Conservation (phyloP, 129 eudicot species). For the Chrysanthemum makinoi region DNA sequence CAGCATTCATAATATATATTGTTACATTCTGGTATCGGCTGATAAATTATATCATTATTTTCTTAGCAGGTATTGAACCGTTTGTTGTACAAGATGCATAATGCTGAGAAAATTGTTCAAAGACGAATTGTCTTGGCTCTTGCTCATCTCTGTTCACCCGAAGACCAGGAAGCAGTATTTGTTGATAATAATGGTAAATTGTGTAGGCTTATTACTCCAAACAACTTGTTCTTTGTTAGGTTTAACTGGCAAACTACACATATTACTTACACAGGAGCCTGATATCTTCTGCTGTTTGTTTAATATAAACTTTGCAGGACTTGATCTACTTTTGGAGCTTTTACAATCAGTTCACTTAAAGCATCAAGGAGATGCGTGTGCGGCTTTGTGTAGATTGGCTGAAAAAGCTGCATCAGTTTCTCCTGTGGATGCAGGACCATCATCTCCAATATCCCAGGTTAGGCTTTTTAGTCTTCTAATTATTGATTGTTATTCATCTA, state of each 20-base stretch:
- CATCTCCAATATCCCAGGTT: conserved; percentile 87
- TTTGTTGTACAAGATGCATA: conserved; percentile 71
- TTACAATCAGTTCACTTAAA: conserved; percentile 53
- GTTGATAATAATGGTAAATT: conserved; percentile 62
- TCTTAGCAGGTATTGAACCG: conserved; percentile 58
- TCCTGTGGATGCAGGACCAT: conserved; percentile 82
- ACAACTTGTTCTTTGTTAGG: background rate
- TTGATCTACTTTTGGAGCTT: conserved; percentile 74
- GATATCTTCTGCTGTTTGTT: background rate
- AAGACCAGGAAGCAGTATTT: conserved; percentile 64
- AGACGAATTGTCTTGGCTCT: conserved; percentile 78
- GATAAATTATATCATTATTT: background rate
- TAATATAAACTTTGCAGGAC: conserved; percentile 42
- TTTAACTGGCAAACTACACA: background rate
- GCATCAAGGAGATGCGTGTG: conserved; percentile 58
- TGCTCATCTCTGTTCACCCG: conserved; percentile 88
- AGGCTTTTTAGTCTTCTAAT: background rate
- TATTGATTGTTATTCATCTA: too few species aligned
- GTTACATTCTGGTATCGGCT: background rate
- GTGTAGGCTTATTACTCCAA: background rate
- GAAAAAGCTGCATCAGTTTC: conserved; percentile 62
- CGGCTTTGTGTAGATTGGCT: conserved; percentile 74
- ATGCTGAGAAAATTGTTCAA: conserved; percentile 53
- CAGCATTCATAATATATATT: background rate
- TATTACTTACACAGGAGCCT: background rate